A percentile compares a stretch with the other conserved stretches of the same genome.
These are phyloP conservation scores for Cyberlindnera xylosilytica DNA, from an alignment of 805 yeast genomes.

Conservation along the genomic window DNA sequence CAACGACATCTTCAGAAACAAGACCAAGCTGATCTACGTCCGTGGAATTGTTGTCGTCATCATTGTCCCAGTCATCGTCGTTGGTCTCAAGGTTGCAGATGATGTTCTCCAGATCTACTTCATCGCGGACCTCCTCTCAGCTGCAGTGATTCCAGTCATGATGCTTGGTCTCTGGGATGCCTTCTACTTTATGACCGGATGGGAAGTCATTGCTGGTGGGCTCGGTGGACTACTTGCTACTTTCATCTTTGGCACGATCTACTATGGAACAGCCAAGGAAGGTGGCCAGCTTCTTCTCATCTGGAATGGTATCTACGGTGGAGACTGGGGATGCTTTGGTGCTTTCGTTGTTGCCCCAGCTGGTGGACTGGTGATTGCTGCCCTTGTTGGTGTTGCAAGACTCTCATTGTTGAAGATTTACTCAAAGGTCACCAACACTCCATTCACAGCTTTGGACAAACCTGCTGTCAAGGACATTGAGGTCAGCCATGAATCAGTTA, in stretches of 20 bases:
- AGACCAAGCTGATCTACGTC: conserved; percentile 59
- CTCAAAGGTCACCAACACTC: conserved; percentile 19
- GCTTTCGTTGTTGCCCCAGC: conserved; percentile 90
- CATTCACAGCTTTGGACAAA: conserved; percentile 34
- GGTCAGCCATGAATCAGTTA: not conserved
- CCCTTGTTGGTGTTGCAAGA: conserved; percentile 49
- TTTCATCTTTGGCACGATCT: conserved; percentile 79
- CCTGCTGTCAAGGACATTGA: conserved; percentile 4
- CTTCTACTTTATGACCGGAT: conserved; percentile 69
- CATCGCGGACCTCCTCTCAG: conserved; percentile 86
- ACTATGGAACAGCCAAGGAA: conserved; percentile 65
- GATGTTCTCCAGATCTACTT: conserved; percentile 82
- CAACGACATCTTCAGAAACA: conserved; percentile 86
- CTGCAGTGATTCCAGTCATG: conserved; percentile 80
- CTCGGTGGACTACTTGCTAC: conserved; percentile 77
- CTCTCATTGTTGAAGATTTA: conserved; percentile 28
- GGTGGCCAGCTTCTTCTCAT: conserved; percentile 77
- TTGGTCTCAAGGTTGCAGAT: conserved; percentile 78
- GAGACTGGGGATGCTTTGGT: conserved; percentile 93
- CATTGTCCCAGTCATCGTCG: conserved; percentile 84
- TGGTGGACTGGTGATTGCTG: conserved; percentile 65
- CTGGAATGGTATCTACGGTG: conserved; percentile 74
- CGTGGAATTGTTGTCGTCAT: conserved; percentile 68
- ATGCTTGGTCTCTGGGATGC: conserved; percentile 70
- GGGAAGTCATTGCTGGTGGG: conserved; percentile 82